Evolutionary conservation across 2,329 filamentous ascomycete species (phyloP).

Genomic region (Aspergillus ochraceus): DNA sequence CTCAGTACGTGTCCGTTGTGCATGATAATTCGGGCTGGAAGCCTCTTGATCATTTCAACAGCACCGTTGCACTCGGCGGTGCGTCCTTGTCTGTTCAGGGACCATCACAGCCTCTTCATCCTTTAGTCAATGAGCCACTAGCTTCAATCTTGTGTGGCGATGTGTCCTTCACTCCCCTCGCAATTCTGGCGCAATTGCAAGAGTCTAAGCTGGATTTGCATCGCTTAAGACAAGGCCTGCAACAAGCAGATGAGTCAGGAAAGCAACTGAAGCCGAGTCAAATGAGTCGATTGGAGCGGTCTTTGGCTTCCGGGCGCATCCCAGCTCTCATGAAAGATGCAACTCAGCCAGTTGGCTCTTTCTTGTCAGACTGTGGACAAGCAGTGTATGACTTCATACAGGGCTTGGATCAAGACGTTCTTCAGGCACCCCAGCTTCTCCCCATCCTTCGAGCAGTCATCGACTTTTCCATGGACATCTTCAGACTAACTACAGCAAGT

Average conservation of each 20-base stretch:
- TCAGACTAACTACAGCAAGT: constrained; percentile 40
- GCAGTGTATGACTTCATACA: constrained; percentile 37
- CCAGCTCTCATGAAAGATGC: constrained; percentile 43
- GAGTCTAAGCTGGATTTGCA: constrained; percentile 39
- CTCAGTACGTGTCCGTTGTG: constrained; percentile 34
- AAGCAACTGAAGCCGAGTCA: constrained; percentile 41
- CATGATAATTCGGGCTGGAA: constrained; percentile 32
- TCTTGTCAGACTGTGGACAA: constrained; percentile 40
- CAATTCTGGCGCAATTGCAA: constrained; percentile 35
- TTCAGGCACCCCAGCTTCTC: constrained; percentile 26
- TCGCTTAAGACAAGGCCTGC: constrained; percentile 33
- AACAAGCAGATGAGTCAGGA: constrained; percentile 32
- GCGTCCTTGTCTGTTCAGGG: constrained; percentile 28
- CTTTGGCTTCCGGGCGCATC: constrained; percentile 41
- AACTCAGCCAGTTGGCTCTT: constrained; percentile 40
- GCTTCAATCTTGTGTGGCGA: constrained; percentile 26
- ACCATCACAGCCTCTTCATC: constrained; percentile 36
- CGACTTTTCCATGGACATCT: constrained; percentile 52
- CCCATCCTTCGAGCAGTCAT: constrained; percentile 34
- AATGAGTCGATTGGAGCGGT: constrained; percentile 44
- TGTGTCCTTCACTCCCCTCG: constrained; percentile 23
- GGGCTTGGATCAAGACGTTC: constrained; percentile 25
- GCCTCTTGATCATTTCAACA: constrained; percentile 23
- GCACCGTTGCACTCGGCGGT: constrained; percentile 25
- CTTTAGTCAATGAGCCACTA: constrained; percentile 41